Percentiles rank a stretch among this genome's conserved stretches.
Conservation (phyloP, 441 rosid species). For the Cnidoscolus chayamansa region DNA sequence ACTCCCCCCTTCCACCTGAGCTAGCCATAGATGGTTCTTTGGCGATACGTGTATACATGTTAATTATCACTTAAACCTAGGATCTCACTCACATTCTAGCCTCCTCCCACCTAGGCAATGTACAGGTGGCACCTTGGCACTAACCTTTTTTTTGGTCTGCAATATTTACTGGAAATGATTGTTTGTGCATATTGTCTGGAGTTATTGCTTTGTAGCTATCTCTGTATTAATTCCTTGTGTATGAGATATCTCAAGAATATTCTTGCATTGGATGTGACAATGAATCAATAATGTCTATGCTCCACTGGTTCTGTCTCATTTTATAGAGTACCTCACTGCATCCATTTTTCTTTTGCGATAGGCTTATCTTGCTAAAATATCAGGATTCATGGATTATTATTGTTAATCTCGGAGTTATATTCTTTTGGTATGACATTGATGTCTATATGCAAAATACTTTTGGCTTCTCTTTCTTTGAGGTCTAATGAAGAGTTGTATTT, state of each 20-base stretch:
- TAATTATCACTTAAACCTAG: too few species aligned
- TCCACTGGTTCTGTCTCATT: neutral
- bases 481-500: slow-evolving; percentile 16
- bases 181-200: neutral
- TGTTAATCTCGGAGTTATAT: neutral
- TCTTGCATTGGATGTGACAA: neutral
- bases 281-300: neutral
- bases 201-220: neutral
- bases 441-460: neutral
- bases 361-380: neutral
- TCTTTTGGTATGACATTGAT: neutral
- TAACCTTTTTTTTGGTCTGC: slow-evolving; percentile 3
- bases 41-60: neutral
- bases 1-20: neutral
- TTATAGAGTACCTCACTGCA: neutral
- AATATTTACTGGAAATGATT: neutral
- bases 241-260: neutral
- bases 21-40: neutral
- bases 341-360: neutral
- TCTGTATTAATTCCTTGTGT: neutral
- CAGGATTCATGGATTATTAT: neutral
- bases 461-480: neutral
- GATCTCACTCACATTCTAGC: too few species aligned
- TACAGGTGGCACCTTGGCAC: neutral
- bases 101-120: too few species aligned